A percentile compares a stretch with the other conserved stretches of the same genome.
These are phyloP conservation scores for Marchantia polymorpha DNA, from an alignment of 225 moss, liverwort and hornwort genomes.

Conservation along the genomic window DNA sequence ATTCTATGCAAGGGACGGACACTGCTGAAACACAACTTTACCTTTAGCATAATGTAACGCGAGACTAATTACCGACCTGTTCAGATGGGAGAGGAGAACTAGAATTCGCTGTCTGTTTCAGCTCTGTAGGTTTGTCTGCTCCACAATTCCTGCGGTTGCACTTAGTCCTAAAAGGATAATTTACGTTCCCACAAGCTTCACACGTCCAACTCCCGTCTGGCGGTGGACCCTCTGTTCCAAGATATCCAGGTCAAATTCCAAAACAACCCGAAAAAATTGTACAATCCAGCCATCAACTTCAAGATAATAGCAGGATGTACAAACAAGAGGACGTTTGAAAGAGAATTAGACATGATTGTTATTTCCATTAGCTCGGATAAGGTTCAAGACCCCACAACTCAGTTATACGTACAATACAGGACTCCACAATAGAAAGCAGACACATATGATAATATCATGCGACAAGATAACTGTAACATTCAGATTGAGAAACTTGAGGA, in stretches of 20 bases:
- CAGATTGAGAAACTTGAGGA: too few species aligned
- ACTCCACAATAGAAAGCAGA: too few species aligned
- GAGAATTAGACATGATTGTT: too few species aligned
- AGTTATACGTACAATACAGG: too few species aligned
- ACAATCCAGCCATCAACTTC: too few species aligned
- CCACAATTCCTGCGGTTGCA: conserved; percentile 99
- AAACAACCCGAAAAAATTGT: too few species aligned
- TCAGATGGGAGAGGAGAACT: conserved; percentile 83
- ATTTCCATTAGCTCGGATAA: too few species aligned
- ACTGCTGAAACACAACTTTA: conserved; percentile 24
- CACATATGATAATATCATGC: too few species aligned
- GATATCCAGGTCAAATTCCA: background rate
- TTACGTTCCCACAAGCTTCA: conserved; percentile 96
- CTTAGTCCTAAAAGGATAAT: conserved; percentile 98
- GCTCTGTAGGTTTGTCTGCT: conserved; percentile 95
- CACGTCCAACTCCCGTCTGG: conserved; percentile 99
- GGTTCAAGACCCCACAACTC: too few species aligned
- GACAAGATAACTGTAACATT: too few species aligned
- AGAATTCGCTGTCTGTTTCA: conserved; percentile 67
- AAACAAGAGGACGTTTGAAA: too few species aligned
- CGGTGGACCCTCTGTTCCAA: conserved; percentile 83
- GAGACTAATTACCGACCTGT: conserved; percentile 79
- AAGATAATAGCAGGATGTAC: too few species aligned
- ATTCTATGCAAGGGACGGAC: conserved; percentile 8
- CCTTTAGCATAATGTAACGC: conserved; percentile 36